Base-by-base conservation (phyloP, 1,284 basidiomycete genomes). In the Leccinum pallidistipes region DNA sequence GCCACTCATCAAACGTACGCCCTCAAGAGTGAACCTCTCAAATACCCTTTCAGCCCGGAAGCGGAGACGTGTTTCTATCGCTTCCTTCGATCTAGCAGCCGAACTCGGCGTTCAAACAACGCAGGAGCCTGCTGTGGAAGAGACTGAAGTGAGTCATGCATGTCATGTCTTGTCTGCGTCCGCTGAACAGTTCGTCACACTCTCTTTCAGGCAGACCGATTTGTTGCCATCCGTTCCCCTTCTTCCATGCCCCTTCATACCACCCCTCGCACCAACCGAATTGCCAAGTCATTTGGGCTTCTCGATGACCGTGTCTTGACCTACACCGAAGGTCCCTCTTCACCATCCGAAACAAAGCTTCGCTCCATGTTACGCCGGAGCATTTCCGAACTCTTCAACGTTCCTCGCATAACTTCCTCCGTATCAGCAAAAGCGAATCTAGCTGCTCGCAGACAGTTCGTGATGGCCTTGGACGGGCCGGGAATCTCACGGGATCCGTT, bases 381-480 rank as follows among this genome's bases (percentile, higher is more conserved):
- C 59, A 76, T 73, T 51, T 71, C 75, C 3, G 75, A 78, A 55
- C 76, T 82, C 29, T 78, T 81, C 56, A 65, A 71, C 34, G 65
- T 71, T 12, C 70, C 78, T 4, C 67, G 71, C 1, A 61, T 65
- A 9, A 64, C 69, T 0, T 78, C 78, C n/a, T 66, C 75, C 8
- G 71, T 77, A 31, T 82, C 80, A 12, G 77, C 80, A 4, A 74
- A 71, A 38, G 72, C 79, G 10, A 77, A 83, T 62, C 70, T 83
- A 1, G 80, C 74, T 27, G 65, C 74, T 34, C 77, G 78, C 52
- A 77, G 73, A 60, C 81, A 83, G 57, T 82, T 82, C 63, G 65
- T 82, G 11, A 78, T 82, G 62, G 80, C 81, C 1, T 72, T 83
- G 31, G 81, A 83, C 59, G 81, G 81, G 8, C 81, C 80, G 0